Evolutionary conservation across 352 stramenopile species (phyloP), one percentile per base, ranked within the genome.

Genomic region (Albugo laibachii): DNA sequence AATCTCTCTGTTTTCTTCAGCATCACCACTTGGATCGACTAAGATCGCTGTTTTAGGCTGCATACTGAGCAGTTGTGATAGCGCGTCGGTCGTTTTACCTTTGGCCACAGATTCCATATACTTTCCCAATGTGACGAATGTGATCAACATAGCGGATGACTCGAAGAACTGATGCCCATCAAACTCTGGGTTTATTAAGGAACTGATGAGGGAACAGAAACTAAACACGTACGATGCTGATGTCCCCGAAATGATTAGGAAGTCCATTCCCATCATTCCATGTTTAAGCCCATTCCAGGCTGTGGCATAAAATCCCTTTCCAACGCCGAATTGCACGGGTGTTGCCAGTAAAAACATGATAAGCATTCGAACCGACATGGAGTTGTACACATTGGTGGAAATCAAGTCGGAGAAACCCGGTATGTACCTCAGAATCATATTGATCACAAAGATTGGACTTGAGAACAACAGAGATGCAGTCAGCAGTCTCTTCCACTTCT

Each of bases 21-120:
- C 53, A 47, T 79, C 58, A 1, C 69, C 73, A 21, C 56, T 39
- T 0, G 61, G 47, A 0, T 57, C 48, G 19, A 86, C 63, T 8
- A 93, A 50, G 11, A 87, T 43, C 0, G 79, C 79, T 4, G 65
- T 83, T 49, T 91, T 89, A 0, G 76, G 64, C 48, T 93, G 77
- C 5, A 93, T 41, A 45, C 80, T 83, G 1, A 68, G 61, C 16
- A 93, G 48, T 20, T 85, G 65, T 0, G 71, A 71, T 11, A 93
- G 44, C 1, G 76, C 75, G 24, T 84, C 68, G 0, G 80, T 69
- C 0, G 80, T 92, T 45, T 87, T 83, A 4, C 73, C 77, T 52
- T 93, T 93, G 12, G 80, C 80, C 44, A 85, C 59, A 31, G 80
- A 83, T 54, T 93, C 80, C 66, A 93, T 79, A 62, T 86, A 89